Conservation (phyloP, 2,329 filamentous ascomycete genomes). For the Daldinia sp. region DNA sequence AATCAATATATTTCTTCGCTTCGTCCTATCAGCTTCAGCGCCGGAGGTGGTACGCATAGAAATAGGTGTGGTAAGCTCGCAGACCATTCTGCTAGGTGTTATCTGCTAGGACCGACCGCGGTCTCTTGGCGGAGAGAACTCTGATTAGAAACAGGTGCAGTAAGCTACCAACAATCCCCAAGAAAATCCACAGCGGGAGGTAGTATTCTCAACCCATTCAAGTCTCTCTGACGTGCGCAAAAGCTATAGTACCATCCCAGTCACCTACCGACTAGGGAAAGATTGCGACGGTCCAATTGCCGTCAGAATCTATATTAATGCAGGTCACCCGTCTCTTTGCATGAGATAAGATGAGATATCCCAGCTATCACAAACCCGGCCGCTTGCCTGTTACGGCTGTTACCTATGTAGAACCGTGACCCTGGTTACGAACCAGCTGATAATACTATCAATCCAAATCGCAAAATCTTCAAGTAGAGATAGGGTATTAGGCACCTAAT, state of each 20-base stretch:
- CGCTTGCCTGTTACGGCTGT: constrained; percentile 31
- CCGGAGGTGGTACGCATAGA: constrained; percentile 15
- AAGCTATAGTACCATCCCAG: constrained; percentile 23
- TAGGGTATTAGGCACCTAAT: neutral
- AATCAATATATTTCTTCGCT: constrained; percentile 2
- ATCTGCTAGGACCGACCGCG: constrained; percentile 27
- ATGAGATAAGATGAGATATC: constrained; percentile 28
- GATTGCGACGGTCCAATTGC: constrained; percentile 22
- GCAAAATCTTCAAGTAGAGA: too few species aligned
- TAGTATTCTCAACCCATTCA: constrained; percentile 1
- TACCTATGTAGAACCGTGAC: constrained; percentile 25
- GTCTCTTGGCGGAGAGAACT: constrained; percentile 29
- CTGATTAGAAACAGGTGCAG: constrained; percentile 19
- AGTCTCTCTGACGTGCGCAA: neutral
- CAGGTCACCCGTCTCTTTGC: constrained; percentile 21
- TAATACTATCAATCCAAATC: constrained; percentile 10
- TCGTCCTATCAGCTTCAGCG: constrained; percentile 26
- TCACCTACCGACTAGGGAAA: constrained; percentile 7
- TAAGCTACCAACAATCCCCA: constrained; percentile 13
- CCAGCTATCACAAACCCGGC: constrained; percentile 5
- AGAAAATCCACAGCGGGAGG: neutral
- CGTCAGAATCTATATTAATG: constrained; percentile 20
- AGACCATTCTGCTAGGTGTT: constrained; percentile 22
- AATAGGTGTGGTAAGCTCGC: constrained; percentile 25
- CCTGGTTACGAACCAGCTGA: constrained; percentile 18